Conservation (phyloP, 2,329 filamentous ascomycete species). For the Trichophyton schoenleinii region DNA sequence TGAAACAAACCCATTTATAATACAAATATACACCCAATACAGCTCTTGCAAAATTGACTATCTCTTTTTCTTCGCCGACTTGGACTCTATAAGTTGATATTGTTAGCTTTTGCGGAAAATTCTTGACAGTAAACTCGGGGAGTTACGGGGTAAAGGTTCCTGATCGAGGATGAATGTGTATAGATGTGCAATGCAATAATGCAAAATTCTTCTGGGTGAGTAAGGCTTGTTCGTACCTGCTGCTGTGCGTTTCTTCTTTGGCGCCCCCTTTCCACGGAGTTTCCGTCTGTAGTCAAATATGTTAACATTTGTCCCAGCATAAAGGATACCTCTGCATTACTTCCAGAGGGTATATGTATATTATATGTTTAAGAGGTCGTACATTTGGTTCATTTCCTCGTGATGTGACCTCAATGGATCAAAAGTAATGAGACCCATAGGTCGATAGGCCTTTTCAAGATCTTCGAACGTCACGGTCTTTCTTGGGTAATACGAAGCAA, state of each 20-base stretch:
- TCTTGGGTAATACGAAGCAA: conserved; percentile 81
- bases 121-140: not conserved
- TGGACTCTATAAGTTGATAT: conserved; percentile 9
- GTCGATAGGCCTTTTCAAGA: conserved; percentile 55
- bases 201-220: not conserved
- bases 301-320: not conserved
- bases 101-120: not conserved
- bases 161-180: not conserved
- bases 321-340: not conserved
- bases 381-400: conserved; percentile 51
- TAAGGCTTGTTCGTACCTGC: conserved; percentile 17
- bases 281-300: conserved; percentile 42
- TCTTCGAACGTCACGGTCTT: conserved; percentile 60
- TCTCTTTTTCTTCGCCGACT: conserved; percentile 11
- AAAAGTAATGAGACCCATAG: conserved; percentile 52
- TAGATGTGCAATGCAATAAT: not conserved
- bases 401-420: conserved; percentile 77
- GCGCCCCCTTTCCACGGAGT: conserved; percentile 65
- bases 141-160: not conserved
- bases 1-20: conserved; percentile 2
- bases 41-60: not conserved
- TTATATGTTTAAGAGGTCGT: conserved; percentile 26
- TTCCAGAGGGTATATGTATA: not conserved
- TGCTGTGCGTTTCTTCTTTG: conserved; percentile 65
- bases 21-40: conserved; percentile 1